phyloP scores from a whole-genome alignment of 495 filamentous ascomycete genomes.

The Pseudevernia furfuracea region DNA sequence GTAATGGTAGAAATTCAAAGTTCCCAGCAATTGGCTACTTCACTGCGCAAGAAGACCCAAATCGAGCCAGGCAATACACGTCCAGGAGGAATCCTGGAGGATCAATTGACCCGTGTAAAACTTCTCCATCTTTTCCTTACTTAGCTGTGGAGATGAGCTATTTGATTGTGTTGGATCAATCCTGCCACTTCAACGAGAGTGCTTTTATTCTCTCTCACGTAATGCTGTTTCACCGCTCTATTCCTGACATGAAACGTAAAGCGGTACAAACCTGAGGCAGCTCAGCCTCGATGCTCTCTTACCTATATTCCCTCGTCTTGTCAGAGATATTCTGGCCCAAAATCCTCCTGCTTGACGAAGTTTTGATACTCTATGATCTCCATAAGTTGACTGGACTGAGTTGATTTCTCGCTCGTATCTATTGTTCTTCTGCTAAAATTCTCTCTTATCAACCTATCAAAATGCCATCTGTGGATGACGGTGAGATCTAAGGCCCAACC shows the following conservation, averaged over 20 bases:
- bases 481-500: not conserved
- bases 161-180: not conserved
- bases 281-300: not conserved
- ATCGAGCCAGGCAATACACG: slow-evolving; percentile 1
- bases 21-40: not conserved
- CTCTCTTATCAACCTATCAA: not conserved
- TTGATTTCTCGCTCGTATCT: not conserved
- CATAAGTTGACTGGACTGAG: not conserved
- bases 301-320: not conserved
- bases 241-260: slow-evolving; percentile 1
- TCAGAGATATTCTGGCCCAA: not conserved
- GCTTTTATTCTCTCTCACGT: not conserved
- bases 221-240: not conserved
- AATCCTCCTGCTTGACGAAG: not conserved
- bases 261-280: not conserved
- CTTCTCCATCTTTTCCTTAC: not conserved
- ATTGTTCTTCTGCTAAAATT: not conserved
- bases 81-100: too few relatives aligned
- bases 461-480: not conserved
- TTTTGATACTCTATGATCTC: not conserved
- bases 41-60: not conserved
- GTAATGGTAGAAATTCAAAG: not conserved
- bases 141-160: not conserved
- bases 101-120: not conserved
- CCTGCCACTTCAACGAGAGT: not conserved